Evolutionary conservation across 2,329 filamentous ascomycete species (phyloP), one percentile per base, ranked within the genome.

Genomic region (Dothistroma pini): DNA sequence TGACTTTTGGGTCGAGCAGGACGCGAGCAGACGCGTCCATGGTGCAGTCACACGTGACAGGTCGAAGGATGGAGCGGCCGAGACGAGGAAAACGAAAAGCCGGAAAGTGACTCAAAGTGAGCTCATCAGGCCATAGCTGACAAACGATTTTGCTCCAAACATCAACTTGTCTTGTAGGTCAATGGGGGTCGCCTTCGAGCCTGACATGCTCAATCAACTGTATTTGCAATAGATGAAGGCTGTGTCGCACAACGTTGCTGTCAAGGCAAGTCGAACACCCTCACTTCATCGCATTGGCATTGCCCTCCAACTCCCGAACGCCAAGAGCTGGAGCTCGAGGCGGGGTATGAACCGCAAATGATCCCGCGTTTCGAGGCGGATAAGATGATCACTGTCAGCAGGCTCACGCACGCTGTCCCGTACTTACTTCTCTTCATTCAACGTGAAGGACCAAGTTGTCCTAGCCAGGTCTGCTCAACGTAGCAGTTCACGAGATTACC

Each of bases 21-120:
- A 55, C 56, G 56, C 58, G 56, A 14, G 50, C 21, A 12, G n/a
- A 53, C 56, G 56, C 52, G 49, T 56, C 56, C 62, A 61, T 61
- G n/a, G 22, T n/a, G 31, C 22, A 25, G n/a, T 2, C 2, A n/a
- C 51, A 53, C 51, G 51, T 53, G 51, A 53, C 51, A 14, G 31
- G 4, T 32, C 25, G 51, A 10, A 53, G 51, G 48, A 31, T 32
- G 7, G 48, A 21, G 19, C 25, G 31, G 22, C 25, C 16, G 34
- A 53, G 25, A n/a, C 25, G 31, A 53, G 51, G 5, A 35, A n/a
- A n/a, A n/a, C n/a, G n/a, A n/a, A n/a, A n/a, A n/a, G n/a, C n/a
- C n/a, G n/a, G n/a, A n/a, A n/a, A n/a, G n/a, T n/a, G n/a, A n/a
- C n/a, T n/a, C n/a, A n/a, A n/a, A n/a, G n/a, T n/a, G n/a, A n/a